Percentiles rank a stretch among this genome's conserved stretches.
Evolutionary conservation across 2,329 filamentous ascomycete genomes (phyloP).

Genomic region (Gaeumannomyces tritici): DNA sequence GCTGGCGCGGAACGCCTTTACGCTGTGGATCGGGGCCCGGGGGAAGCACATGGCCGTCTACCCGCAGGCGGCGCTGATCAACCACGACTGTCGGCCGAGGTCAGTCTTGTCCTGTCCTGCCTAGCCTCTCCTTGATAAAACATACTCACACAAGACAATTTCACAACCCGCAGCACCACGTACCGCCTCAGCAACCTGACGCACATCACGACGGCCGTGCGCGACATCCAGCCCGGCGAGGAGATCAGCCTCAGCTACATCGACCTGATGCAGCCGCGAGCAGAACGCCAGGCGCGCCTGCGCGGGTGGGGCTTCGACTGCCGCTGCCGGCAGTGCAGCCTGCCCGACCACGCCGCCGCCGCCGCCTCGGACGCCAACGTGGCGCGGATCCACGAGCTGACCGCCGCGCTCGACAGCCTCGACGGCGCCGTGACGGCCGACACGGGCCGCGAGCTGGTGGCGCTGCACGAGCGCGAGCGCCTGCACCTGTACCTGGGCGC

Average conservation of each 20-base stretch:
- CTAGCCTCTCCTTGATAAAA: too few relatives aligned
- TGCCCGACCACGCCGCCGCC: slow-evolving; percentile 7
- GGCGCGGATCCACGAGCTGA: slow-evolving; percentile 16
- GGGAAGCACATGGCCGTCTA: slow-evolving; percentile 22
- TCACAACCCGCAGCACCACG: slow-evolving; percentile 16
- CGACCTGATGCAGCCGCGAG: slow-evolving; percentile 15
- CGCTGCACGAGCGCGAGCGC: slow-evolving; percentile 21
- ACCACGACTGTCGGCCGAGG: slow-evolving; percentile 31
- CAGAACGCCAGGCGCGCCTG: slow-evolving; percentile 20
- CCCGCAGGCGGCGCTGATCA: slow-evolving; percentile 23
- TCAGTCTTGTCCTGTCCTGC: slow-evolving; percentile 14
- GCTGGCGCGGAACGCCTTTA: slow-evolving; percentile 25
- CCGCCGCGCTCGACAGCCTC: slow-evolving; percentile 14
- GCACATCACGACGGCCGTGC: slow-evolving; percentile 25
- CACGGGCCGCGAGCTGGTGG: slow-evolving; percentile 17
- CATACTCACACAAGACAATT: too few relatives aligned
- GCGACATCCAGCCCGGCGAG: slow-evolving; percentile 23
- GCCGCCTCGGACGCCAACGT: slow-evolving; percentile 22
- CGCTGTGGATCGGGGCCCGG: slow-evolving; percentile 18
- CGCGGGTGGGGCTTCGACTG: slow-evolving; percentile 26
- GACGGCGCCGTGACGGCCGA: slow-evolving; percentile 15
- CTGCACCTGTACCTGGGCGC: slow-evolving; percentile 22
- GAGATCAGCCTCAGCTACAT: slow-evolving; percentile 28
- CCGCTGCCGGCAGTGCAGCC: slow-evolving; percentile 20
- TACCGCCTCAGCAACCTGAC: slow-evolving; percentile 24